A percentile compares a stretch with the other conserved stretches of the same genome.
phyloP scores from a whole-genome alignment of 2,329 filamentous ascomycete species.

The Fusarium duplospermum region DNA sequence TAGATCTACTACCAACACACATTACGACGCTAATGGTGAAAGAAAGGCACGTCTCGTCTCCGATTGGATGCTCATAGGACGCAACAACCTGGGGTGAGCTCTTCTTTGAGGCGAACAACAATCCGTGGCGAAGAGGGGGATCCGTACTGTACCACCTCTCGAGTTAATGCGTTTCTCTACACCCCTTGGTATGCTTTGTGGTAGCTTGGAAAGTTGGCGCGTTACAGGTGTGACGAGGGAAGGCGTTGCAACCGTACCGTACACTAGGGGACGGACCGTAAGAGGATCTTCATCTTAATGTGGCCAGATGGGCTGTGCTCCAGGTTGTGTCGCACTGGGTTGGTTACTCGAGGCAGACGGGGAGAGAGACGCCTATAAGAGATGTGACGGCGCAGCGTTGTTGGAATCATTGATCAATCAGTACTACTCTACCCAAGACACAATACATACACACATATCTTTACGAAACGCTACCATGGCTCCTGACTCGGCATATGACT shows the following conservation, averaged over 20 bases:
- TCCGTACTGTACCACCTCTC: background rate
- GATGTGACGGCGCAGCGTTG: constrained; percentile 2
- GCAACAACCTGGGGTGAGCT: background rate
- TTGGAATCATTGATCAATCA: background rate
- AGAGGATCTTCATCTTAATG: constrained; percentile 10
- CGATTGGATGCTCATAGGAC: constrained; percentile 14
- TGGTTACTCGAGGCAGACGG: background rate
- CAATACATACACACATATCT: background rate
- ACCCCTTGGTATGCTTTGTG: background rate
- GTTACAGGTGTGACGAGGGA: constrained; percentile 9
- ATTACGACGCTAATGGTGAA: constrained; percentile 6
- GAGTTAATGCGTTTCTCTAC: background rate
- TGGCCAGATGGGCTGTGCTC: background rate
- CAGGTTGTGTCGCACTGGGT: background rate
- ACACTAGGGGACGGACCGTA: constrained; percentile 1
- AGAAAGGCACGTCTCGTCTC: background rate
- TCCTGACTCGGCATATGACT: constrained; percentile 45
- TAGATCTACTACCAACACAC: background rate
- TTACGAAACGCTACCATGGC: constrained; percentile 27
- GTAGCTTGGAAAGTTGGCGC: background rate
- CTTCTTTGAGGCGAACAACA: constrained; percentile 2
- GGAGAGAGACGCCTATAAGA: constrained; percentile 12
- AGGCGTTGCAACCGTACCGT: constrained; percentile 8
- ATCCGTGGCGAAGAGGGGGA: background rate
- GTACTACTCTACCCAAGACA: background rate